A percentile compares a stretch with the other conserved stretches of the same genome.
phyloP scores from a whole-genome alignment of 129 eudicot species.

The Arctium lappa region DNA sequence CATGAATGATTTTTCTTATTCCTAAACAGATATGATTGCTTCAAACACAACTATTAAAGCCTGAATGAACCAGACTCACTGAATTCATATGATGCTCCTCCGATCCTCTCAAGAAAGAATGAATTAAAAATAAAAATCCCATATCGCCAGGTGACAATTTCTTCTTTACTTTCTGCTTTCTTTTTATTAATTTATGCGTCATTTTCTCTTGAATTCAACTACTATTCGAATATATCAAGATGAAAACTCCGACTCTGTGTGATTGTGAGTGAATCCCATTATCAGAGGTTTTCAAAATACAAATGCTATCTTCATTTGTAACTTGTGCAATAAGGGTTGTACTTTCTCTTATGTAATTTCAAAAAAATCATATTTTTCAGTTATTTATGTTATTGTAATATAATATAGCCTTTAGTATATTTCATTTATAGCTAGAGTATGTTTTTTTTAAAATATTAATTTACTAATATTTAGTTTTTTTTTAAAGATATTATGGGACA shows the following conservation, averaged over 20 bases:
- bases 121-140: not conserved
- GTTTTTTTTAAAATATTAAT: not conserved
- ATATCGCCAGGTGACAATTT: not conserved
- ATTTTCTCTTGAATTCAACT: too few relatives aligned
- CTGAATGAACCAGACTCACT: not conserved
- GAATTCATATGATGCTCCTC: not conserved
- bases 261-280: not conserved
- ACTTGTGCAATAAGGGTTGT: not conserved
- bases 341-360: not conserved
- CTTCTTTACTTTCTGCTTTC: not conserved
- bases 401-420: too few relatives aligned
- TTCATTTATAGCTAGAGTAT: not conserved
- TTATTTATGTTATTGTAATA: not conserved
- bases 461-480: not conserved
- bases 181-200: not conserved
- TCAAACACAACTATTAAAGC: not conserved
- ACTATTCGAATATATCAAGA: not conserved
- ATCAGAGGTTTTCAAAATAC: not conserved
- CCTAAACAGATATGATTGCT: not conserved
- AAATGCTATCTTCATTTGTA: not conserved
- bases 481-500: not conserved
- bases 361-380: not conserved
- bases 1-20: slow-evolving; percentile 6
- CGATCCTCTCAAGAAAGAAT: not conserved
- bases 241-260: not conserved